Percentiles rank a stretch among this genome's conserved stretches.
These are phyloP conservation scores for Amanita molliuscula DNA, from an alignment of 768 basidiomycete genomes.

Conservation along the genomic window DNA sequence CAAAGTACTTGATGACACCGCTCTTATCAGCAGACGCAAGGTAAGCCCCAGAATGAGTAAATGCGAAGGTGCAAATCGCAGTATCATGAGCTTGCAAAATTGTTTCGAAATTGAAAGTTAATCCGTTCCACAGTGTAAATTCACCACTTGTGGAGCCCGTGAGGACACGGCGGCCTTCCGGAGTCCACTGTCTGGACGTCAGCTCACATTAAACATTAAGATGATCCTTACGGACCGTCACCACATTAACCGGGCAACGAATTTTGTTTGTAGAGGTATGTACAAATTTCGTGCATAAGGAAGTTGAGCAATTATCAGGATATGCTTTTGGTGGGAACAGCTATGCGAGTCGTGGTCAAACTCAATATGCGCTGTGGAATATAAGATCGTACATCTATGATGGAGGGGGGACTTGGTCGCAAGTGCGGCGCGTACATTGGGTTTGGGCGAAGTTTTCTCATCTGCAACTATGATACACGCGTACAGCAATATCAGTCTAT, in stretches of 20 bases:
- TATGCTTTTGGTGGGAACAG: slow-evolving; percentile 92
- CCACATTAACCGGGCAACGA: slow-evolving; percentile 92
- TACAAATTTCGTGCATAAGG: slow-evolving; percentile 92
- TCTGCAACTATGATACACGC: slow-evolving; percentile 23
- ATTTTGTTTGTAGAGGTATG: slow-evolving; percentile 99
- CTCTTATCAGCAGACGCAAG: slow-evolving; percentile 88
- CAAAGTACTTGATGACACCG: slow-evolving; percentile 97
- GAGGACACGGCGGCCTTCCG: slow-evolving; percentile 85
- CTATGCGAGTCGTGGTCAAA: slow-evolving; percentile 28
- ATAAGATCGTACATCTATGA: slow-evolving; percentile 64
- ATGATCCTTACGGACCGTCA: slow-evolving; percentile 54
- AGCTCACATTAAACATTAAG: not conserved
- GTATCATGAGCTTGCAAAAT: slow-evolving; percentile 98
- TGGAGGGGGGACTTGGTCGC: slow-evolving; percentile 78
- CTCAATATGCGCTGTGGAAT: slow-evolving; percentile 12
- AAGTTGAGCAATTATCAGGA: slow-evolving; percentile 83
- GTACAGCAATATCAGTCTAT: slow-evolving; percentile 15
- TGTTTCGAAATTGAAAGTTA: slow-evolving; percentile 99
- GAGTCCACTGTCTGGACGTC: slow-evolving; percentile 69
- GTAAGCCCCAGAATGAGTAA: slow-evolving; percentile 90
- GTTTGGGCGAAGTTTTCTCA: slow-evolving; percentile 72
- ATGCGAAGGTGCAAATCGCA: slow-evolving; percentile 81
- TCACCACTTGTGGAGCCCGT: slow-evolving; percentile 97
- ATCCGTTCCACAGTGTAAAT: slow-evolving; percentile 97
- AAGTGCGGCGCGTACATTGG: slow-evolving; percentile 66